Evolutionary conservation across 1,284 basidiomycete genomes (phyloP), one percentile per base, ranked within the genome.

Genomic region (Gomphus bonarii): DNA sequence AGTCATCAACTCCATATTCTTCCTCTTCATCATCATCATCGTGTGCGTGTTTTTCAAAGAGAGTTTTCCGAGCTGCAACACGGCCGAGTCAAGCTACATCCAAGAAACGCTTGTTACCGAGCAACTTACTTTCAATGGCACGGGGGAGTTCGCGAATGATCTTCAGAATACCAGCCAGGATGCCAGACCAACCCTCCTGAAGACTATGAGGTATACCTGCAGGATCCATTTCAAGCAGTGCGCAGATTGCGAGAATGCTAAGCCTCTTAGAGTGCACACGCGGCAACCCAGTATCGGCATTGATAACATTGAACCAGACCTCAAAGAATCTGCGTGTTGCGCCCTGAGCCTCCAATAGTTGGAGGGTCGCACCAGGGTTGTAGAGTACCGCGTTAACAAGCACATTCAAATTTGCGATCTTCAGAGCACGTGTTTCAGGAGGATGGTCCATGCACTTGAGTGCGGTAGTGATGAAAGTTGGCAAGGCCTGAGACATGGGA

Each of bases 211-310:
- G 87, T 31, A 91, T 75, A 31, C 68, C 66, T 14, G 68, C 67
- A 1, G 80, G 75, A 18, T 82, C 74, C 68, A 90, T 71, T 68
- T 89, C 85, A 65, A 93, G 73, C 58, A 91, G 68, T 42, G 82
- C 80, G 61, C 83, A 88, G 60, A 95, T 71, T 9, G 91, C 82
- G 59, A 89, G 68, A 53, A 93, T 79, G 60, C 81, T 82, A 58
- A 95, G 74, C 69, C 90, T 93, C 78, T 92, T 92, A 70, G 95
- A 91, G 68, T 95, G 91, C 40, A 95, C 90, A n/a, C 91, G 79
- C 3, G 87, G 88, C 47, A 93, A 75, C 51, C 76, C 78, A 31
- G 75, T 72, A 22, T 82, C 75, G 50, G 73, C 71, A 58, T 80
- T 81, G 67, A 92, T 86, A 14, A 81, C 79, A 8, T 70, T 77